Evolutionary conservation across 306 rosid species (phyloP), one percentile per base, ranked within the genome.

Genomic region (Prinsepia uniflora): DNA sequence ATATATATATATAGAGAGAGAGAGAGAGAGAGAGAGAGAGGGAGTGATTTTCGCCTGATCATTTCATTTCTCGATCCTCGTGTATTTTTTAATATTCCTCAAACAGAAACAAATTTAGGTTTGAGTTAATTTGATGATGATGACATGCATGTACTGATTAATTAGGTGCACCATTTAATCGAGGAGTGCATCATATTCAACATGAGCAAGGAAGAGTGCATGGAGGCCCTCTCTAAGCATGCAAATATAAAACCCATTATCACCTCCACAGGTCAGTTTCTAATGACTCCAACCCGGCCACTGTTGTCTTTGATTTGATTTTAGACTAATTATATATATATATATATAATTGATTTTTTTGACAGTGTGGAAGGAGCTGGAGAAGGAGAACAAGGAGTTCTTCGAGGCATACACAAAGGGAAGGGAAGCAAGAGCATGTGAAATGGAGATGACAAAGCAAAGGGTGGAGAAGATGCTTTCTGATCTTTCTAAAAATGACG

Each of bases 341-440:
- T n/a, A n/a, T n/a, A n/a, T n/a, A n/a, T n/a, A n/a, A n/a, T n/a
- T n/a, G n/a, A n/a, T n/a, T n/a, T n/a, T n/a, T n/a, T n/a, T n/a
- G n/a, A n/a, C 84, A 94, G 99, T 94, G 70, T 94, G 97, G 99
- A 91, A 83, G 76, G 99, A 91, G 81, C 45, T 94, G 43, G 97
- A 87, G 86, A 91, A 91, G 78, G 99, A 86, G 88, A 94, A 94
- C 82, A 87, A 85, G 86, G 97, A 89, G 67, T 94, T 91, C 80
- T 94, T 94, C 48, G 89, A 94, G 83, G 82, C 83, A 4, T 94
- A 94, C 71, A 12, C 45, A 7, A 89, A 74, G 56, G 75, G 59
- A 67, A 89, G 78, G 75, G 77, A 61, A 54, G 78, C 79, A 30
- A 72, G 67, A 61, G 80, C 36, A 15, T 40, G 68, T 5, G 79